Base-by-base conservation (phyloP, 1,284 basidiomycete genomes). In the Malassezia restricta region DNA sequence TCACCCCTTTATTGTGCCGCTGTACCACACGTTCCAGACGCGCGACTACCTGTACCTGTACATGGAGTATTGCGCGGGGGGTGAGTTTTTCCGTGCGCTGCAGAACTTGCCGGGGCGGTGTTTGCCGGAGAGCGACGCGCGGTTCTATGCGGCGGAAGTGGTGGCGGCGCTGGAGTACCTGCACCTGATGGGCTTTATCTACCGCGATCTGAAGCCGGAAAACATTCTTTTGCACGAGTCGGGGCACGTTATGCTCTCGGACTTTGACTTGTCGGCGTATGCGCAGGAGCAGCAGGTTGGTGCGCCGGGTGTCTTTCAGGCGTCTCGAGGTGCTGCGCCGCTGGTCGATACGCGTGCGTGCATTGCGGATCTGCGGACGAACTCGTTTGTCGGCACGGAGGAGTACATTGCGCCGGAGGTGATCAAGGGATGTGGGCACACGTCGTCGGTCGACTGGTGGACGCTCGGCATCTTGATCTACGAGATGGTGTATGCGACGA, bases 361-460 rank as follows among this genome's bases (percentile, higher is more conserved):
- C 76, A 95, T 92, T 53, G 90, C 86, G 41, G 88, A 96, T 76
- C 91, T 98, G 77, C 81, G 94, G 69, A 95, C 94, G 32, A 96
- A 98, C 76, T 96, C 91, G 45, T 96, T 96, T 75, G 92, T 98
- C 60, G 92, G 92, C 35, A 98, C 92, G 32, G 92, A 96, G 79
- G 91, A 96, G 77, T 96, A 98, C 79, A 96, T 96, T 71, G 91
- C 92, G 39, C 92, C 92, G 57, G 92, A 96, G 77, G 94, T 99
- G 55, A 98, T 99, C 74, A 87, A 89, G 69, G 91, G 90, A 41
- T 83, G 87, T 73, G 94, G 94, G 12, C 94, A 99, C 76, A 95
- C 92, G 33, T 89, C 87, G 57, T 90, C 94, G 7, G 94, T 99
- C 47, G 94, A 99, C 76, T 98, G 92, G 92, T 96, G 89, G 94